Evolutionary conservation across 805 yeast genomes (phyloP).

Genomic region (Teunomyces atbi): DNA sequence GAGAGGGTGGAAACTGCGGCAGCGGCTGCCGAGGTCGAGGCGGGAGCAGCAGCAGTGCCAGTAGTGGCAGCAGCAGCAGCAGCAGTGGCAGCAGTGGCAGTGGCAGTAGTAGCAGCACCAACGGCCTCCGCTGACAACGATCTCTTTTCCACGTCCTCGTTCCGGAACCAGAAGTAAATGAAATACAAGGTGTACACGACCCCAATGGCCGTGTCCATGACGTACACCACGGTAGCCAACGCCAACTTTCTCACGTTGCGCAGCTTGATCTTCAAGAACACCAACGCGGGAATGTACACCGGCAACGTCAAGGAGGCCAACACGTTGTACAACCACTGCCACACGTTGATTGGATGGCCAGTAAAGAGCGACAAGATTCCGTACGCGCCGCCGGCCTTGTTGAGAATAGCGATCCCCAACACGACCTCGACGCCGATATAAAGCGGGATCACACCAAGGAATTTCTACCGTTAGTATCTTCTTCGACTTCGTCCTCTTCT

Average conservation of each 20-base stretch:
- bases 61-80: conserved; percentile 46
- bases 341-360: conserved; percentile 77
- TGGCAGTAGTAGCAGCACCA: conserved; percentile 20
- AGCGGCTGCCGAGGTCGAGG: conserved; percentile 20
- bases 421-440: conserved; percentile 85
- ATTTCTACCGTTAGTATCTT: not conserved
- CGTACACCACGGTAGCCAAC: conserved; percentile 59
- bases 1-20: conserved; percentile 17
- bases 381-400: conserved; percentile 85
- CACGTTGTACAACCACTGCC: conserved; percentile 80
- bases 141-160: conserved; percentile 32
- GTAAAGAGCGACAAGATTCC: conserved; percentile 86
- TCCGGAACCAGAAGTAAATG: conserved; percentile 68
- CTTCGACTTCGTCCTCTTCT: no score
- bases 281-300: conserved; percentile 61
- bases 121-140: conserved; percentile 10
- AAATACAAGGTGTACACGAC: conserved; percentile 72
- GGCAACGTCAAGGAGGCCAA: conserved; percentile 63
- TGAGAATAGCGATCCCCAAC: conserved; percentile 71
- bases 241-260: conserved; percentile 63
- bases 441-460: conserved; percentile 53
- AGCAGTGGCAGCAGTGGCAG: conserved; percentile 15
- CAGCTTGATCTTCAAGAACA: conserved; percentile 32
- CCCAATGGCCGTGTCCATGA: conserved; percentile 66
- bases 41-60: conserved; percentile 9